Base-by-base conservation (phyloP, 2,329 filamentous ascomycete species). In the Fusarium subglutinans region DNA sequence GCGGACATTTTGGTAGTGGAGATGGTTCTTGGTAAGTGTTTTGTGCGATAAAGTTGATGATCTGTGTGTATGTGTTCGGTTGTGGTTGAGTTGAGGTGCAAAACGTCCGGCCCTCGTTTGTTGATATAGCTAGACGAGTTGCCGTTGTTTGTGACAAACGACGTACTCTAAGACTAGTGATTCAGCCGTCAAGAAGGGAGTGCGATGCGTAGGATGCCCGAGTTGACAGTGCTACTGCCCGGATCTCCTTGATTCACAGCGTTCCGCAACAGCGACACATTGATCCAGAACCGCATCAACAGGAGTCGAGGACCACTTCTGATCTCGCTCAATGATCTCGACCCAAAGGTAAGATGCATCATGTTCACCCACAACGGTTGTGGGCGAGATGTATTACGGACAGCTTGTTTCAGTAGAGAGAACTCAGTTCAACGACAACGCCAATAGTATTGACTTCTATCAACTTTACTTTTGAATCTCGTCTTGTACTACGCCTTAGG, bases 101-200 rank as follows among this genome's bases (percentile, higher is more conserved):
- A 13, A 15, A 5, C 1, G 22, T 18, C 28, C 11, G 47, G 22
- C 22, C 8, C 3, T 2, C 10, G 10, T 13, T 2, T 50, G 8
- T 50, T n/a, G 11, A 18, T 3, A n/a, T 17, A 50, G 26, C 15
- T 33, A 15, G 11, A 3, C 2, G 15, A 33, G 11, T 7, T 50
- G 3, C 6, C 15, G 8, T 13, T n/a, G 47, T 18, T 33, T 17
- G 15, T 50, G 28, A 33, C 17, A 4, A 24, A 13, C 4, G 2
- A 12, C 0, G 10, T 3, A 2, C 14, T 0, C 14, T 30, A 1
- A 3, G 10, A 9, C 5, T 2, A 13, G 22, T n/a, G 7, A 33
- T 18, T 33, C 15, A 5, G 11, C 1, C 5, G 10, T 14, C 11
- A 10, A 18, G 15, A 12, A 33, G 15, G 11, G 22, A 10, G 2